Base-by-base conservation (phyloP, 192 early-diverging fungal genomes). In the Piromyces finnis region DNA sequence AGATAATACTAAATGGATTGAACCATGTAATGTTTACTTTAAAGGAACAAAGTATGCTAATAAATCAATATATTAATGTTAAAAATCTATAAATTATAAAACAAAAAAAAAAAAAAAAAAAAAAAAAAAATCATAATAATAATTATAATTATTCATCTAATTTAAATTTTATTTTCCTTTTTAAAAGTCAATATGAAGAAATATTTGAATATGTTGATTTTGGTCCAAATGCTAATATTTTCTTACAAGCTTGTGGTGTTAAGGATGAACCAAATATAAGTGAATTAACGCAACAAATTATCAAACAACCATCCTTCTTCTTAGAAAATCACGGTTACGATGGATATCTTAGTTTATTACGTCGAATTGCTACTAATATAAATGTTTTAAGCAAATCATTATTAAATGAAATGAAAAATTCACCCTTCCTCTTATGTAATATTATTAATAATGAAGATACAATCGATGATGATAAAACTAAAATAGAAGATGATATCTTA, bases 191-290 rank as follows among this genome's bases (percentile, higher is more conserved):
- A 79, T 87, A 83, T 80, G 87, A 88, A 17, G 81, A 84, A 27
- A 81, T 82, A 39, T 30, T 83, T 78, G 84, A 78, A 32, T 89
- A 86, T 28, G 84, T 92, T 36, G 92, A 95, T 82, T 96, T 95
- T 85, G 93, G 94, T 1, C 59, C 83, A 0, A 59, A 84, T 2
- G 94, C 93, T 16, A 93, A 95, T 83, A 83, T 87, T 14, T 97
- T 97, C 79, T 83, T 97, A 77, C 89, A 90, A 30, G 87, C 89
- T 3, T 97, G 95, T 81, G 95, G 95, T 78, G 93, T 95, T 16
- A 92, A 92, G 79, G 90, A 92, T 37, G 92, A 94, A 78, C 94
- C 95, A 0, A 88, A 92, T 0, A 90, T 93, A 2, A 77, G 89
- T 22, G 95, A 97, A 35, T 81, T 95, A 36, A 89, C 94, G 0